A percentile compares a stretch with the other conserved stretches of the same genome.
phyloP scores from a whole-genome alignment of 306 rosid species.

The Sphenostylis stenocarpa region DNA sequence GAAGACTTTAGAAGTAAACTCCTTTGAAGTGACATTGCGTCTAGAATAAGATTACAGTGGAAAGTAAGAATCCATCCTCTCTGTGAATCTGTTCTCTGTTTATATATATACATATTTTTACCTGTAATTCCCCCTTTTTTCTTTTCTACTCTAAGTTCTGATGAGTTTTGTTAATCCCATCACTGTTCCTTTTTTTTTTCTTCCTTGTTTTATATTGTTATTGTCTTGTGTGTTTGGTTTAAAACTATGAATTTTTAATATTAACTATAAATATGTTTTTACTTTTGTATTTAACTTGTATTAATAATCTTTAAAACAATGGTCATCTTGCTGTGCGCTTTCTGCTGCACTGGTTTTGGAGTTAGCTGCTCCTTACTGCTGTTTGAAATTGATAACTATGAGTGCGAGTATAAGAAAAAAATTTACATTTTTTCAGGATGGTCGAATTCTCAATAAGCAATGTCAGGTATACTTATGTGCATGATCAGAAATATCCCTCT shows the following conservation, averaged over 20 bases:
- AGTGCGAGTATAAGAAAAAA: background rate
- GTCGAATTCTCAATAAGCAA: constrained; percentile 49
- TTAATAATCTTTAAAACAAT: background rate
- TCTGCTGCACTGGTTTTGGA: background rate
- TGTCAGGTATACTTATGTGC: constrained; percentile 54
- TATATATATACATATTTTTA: too few species aligned
- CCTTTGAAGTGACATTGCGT: background rate
- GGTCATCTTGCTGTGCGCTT: background rate
- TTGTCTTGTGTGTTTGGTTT: background rate
- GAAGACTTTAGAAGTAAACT: background rate
- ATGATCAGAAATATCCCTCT: constrained; percentile 58
- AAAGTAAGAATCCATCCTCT: background rate
- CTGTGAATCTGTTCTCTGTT: background rate
- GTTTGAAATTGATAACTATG: background rate
- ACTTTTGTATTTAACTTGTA: background rate
- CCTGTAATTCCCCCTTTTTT: background rate
- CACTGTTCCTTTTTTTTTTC: background rate
- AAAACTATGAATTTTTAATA: background rate
- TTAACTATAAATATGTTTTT: background rate
- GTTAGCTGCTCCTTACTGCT: background rate
- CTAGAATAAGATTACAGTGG: background rate
- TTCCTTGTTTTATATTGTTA: background rate
- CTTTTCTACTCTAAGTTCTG: background rate
- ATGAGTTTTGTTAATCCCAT: background rate
- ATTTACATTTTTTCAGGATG: constrained; percentile 46